phyloP scores from a whole-genome alignment of 495 filamentous ascomycete species.

The Aspergillus indologenus region DNA sequence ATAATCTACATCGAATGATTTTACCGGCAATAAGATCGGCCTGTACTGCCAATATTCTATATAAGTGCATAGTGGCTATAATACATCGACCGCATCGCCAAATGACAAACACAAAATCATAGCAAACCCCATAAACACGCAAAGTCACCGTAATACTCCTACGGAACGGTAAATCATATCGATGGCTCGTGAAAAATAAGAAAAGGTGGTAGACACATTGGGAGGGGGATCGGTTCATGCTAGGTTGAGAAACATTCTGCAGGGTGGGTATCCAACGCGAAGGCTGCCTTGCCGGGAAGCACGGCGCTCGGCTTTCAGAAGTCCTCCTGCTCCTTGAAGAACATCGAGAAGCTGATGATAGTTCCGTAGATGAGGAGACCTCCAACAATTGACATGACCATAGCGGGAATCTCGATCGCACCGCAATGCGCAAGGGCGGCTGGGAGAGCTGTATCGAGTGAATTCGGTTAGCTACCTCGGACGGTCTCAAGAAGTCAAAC shows the following conservation, averaged over 20 bases:
- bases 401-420: constrained; percentile 76
- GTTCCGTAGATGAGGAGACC: constrained; percentile 95
- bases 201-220: constrained; percentile 2
- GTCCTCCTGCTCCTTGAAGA: constrained; percentile 95
- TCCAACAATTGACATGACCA: constrained; percentile 92
- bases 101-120: constrained; percentile 2
- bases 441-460: constrained; percentile 68
- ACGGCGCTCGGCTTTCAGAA: constrained; percentile 46
- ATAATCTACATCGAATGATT: not conserved
- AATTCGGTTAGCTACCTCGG: constrained; percentile 20
- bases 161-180: constrained; percentile 13
- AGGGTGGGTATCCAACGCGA: constrained; percentile 1
- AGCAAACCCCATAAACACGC: constrained; percentile 1
- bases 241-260: not conserved
- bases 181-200: constrained; percentile 8
- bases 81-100: constrained; percentile 21
- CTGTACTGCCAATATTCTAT: constrained; percentile 15
- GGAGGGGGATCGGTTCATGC: not conserved
- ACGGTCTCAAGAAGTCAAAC: not conserved
- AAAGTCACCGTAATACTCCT: constrained; percentile 13
- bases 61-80: constrained; percentile 20
- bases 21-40: not conserved
- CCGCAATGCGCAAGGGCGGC: constrained; percentile 79
- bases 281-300: not conserved
- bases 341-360: constrained; percentile 95